Conservation (phyloP, 805 yeast genomes). For the Candida maesae region DNA sequence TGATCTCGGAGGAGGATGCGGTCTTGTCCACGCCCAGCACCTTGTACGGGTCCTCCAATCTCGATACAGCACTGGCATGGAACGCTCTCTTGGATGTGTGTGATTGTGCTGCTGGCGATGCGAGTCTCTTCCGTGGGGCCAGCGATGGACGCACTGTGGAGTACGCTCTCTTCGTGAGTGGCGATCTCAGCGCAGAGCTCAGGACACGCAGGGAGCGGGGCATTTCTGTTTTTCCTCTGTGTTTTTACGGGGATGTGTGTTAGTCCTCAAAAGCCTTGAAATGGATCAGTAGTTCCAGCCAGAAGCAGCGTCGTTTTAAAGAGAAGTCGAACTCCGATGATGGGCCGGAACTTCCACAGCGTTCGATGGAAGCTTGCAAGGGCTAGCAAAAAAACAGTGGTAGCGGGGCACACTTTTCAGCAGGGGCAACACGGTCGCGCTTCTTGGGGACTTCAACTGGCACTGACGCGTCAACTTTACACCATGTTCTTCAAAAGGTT, state of each 20-base stretch:
- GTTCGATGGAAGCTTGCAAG: no score
- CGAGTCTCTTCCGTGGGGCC: not conserved
- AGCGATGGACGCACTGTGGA: slow-evolving; percentile 5
- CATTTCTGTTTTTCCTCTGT: not conserved
- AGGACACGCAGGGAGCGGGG: slow-evolving; percentile 6
- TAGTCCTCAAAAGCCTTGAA: not conserved
- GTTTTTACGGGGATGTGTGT: not conserved
- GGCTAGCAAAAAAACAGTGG: not conserved
- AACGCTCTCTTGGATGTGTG: slow-evolving; percentile 27
- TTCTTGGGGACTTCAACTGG: no score
- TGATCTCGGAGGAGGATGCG: slow-evolving; percentile 81
- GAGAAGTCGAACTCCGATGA: not conserved
- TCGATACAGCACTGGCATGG: slow-evolving; percentile 36
- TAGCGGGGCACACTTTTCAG: not conserved
- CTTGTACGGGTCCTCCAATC: slow-evolving; percentile 71
- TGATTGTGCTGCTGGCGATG: no score
- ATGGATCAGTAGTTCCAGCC: not conserved
- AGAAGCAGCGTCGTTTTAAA: not conserved
- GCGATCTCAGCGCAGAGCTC: slow-evolving; percentile 6
- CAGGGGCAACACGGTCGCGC: no score
- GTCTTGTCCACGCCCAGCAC: slow-evolving; percentile 69
- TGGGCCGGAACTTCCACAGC: not conserved
- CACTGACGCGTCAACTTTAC: no score
- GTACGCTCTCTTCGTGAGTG: slow-evolving; percentile 8
- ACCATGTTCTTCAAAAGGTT: not conserved